Conservation (phyloP, 2,329 filamentous ascomycete species). For the Hymenoscyphus occultus region DNA sequence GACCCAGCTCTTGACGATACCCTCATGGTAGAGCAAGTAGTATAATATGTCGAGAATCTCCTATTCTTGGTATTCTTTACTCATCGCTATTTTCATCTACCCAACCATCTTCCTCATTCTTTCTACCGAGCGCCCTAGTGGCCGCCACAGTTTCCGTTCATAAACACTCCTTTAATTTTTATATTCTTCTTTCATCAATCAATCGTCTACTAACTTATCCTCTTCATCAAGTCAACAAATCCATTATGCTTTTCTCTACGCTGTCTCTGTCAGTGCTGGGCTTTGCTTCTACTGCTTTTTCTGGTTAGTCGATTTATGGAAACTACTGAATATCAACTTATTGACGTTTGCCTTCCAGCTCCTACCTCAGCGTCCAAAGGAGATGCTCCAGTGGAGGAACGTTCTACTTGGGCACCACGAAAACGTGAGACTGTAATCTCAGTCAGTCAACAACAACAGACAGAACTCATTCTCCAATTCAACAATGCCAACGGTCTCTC, state of each 20-base stretch:
- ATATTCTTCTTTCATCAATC: slow-evolving; percentile 15
- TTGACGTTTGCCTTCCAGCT: slow-evolving; percentile 25
- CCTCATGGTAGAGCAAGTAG: slow-evolving; percentile 15
- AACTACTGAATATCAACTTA: neutral
- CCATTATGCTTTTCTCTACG: slow-evolving; percentile 31
- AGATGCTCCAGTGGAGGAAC: slow-evolving; percentile 21
- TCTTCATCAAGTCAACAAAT: slow-evolving; percentile 6
- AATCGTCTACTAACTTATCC: slow-evolving; percentile 3
- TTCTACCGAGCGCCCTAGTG: slow-evolving; percentile 34
- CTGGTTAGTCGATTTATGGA: slow-evolving; percentile 24
- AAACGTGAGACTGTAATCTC: slow-evolving; percentile 6
- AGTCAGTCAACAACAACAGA: slow-evolving; percentile 6
- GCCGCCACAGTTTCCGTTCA: slow-evolving; percentile 29
- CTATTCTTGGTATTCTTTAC: slow-evolving; percentile 14
- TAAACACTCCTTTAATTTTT: slow-evolving; percentile 25
- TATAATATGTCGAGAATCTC: slow-evolving; percentile 25
- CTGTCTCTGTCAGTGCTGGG: slow-evolving; percentile 25
- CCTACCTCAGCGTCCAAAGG: slow-evolving; percentile 25
- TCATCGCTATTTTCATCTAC: slow-evolving; percentile 25
- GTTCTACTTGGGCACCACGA: slow-evolving; percentile 25
- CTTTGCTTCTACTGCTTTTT: slow-evolving; percentile 25
- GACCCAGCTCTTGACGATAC: slow-evolving; percentile 6
- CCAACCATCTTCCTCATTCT: slow-evolving; percentile 25
- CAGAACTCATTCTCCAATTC: neutral
- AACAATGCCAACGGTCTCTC: neutral